phyloP scores from a whole-genome alignment of 1,284 basidiomycete species.

The Ganoderma boninense region DNA sequence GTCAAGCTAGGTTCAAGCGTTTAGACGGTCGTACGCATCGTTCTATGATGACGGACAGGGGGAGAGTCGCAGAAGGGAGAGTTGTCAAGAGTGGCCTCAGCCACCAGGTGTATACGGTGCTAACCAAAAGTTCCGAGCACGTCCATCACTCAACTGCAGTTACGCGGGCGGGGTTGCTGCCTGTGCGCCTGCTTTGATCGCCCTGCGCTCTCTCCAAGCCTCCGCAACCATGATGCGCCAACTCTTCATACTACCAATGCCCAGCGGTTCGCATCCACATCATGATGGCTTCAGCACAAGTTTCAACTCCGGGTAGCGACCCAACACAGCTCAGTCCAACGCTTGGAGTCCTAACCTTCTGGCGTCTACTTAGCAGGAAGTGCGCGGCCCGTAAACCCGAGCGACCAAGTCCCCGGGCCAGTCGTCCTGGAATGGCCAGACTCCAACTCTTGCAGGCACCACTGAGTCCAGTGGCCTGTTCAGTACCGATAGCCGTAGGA shows the following conservation, averaged over 20 bases:
- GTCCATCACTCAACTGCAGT: conserved; percentile 6
- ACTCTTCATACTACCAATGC: background rate
- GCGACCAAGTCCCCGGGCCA: no score
- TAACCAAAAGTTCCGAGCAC: background rate
- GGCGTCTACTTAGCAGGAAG: background rate
- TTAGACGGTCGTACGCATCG: conserved; percentile 25
- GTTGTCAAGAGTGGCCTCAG: conserved; percentile 22
- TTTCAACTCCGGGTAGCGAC: background rate
- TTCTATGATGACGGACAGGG: conserved; percentile 11
- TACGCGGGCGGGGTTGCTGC: conserved; percentile 4
- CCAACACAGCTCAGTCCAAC: background rate
- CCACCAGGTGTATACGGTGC: conserved; percentile 14
- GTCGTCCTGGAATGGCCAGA: no score
- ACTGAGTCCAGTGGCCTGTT: no score
- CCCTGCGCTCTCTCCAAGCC: background rate
- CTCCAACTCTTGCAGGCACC: no score
- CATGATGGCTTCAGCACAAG: conserved; percentile 2
- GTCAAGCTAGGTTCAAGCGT: conserved; percentile 15
- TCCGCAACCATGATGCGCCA: conserved; percentile 7
- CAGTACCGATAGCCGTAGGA: background rate
- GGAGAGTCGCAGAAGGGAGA: conserved; percentile 13
- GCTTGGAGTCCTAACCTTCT: background rate
- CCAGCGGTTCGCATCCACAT: background rate
- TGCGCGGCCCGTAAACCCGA: background rate
- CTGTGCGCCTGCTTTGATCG: conserved; percentile 13